phyloP scores from a whole-genome alignment of 129 eudicot species.

The Silybum marianum region DNA sequence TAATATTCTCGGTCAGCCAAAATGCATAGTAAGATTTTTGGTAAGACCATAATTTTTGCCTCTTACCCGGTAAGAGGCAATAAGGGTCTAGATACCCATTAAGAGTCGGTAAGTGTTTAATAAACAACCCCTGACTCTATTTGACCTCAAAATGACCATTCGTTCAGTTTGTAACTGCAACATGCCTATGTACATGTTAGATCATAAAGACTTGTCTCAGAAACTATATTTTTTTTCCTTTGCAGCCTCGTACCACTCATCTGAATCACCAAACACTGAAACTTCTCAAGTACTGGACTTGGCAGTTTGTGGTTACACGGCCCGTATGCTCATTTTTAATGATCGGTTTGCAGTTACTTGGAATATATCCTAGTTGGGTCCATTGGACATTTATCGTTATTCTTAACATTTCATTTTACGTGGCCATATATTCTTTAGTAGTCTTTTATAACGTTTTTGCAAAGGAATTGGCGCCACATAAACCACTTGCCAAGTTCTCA shows the following conservation, averaged over 20 bases:
- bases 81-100: no score
- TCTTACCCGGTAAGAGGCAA: no score
- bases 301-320: constrained; percentile 90
- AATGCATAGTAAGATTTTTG: no score
- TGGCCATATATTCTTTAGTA: constrained; percentile 87
- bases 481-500: constrained; percentile 85
- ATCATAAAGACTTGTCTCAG: constrained; percentile 20
- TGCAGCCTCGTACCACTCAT: constrained; percentile 69
- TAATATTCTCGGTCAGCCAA: no score
- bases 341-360: constrained; percentile 64
- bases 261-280: constrained; percentile 65
- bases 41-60: no score
- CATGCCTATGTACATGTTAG: constrained; percentile 1
- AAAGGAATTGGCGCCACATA: constrained; percentile 84
- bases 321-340: constrained; percentile 74
- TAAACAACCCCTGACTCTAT: neutral
- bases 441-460: constrained; percentile 78
- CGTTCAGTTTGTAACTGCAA: neutral
- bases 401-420: constrained; percentile 59
- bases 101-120: no score
- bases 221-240: constrained; percentile 6
- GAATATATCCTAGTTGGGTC: constrained; percentile 67
- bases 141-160: neutral
- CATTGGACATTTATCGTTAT: constrained; percentile 77
- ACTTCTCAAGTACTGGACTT: constrained; percentile 75